Evolutionary conservation across 768 basidiomycete genomes (phyloP).

Genomic region (Dentipellis fragilis): DNA sequence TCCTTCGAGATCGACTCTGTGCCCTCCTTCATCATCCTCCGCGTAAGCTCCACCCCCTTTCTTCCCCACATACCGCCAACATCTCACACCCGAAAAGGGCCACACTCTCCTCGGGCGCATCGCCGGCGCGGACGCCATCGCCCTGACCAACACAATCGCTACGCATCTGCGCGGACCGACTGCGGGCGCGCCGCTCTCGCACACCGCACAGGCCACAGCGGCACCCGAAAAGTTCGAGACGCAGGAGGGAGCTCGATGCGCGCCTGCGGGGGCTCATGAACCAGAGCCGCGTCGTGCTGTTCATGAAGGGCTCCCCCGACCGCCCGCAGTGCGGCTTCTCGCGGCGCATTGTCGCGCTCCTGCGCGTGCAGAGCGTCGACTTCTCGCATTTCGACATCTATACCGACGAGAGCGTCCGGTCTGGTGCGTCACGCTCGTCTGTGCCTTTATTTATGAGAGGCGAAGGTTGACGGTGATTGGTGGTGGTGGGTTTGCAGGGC

Average conservation of each 20-base stretch:
- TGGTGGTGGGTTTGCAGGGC: constrained; percentile 23
- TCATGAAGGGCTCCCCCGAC: constrained; percentile 58
- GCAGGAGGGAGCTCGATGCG: constrained; percentile 51
- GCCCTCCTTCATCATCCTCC: constrained; percentile 73
- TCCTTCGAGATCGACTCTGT: constrained; percentile 89
- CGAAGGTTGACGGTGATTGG: background rate
- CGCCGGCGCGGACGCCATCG: constrained; percentile 66
- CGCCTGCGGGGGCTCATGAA: constrained; percentile 69
- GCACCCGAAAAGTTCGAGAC: constrained; percentile 34
- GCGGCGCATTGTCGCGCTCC: constrained; percentile 41
- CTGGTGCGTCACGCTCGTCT: constrained; percentile 20
- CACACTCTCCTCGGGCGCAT: constrained; percentile 77
- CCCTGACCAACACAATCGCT: constrained; percentile 50
- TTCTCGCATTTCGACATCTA: constrained; percentile 53
- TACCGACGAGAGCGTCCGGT: constrained; percentile 43
- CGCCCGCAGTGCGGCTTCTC: constrained; percentile 57
- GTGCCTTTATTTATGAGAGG: background rate
- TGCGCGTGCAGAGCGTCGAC: constrained; percentile 36
- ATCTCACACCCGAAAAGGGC: constrained; percentile 41
- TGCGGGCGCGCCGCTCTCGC: constrained; percentile 32
- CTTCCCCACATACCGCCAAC: background rate
- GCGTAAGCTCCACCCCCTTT: constrained; percentile 34
- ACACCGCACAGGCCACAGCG: constrained; percentile 33
- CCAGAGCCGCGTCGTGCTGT: constrained; percentile 48
- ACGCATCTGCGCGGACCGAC: constrained; percentile 35